Conservation (phyloP, 352 stramenopile genomes). For the Thraustotheca clavata region DNA sequence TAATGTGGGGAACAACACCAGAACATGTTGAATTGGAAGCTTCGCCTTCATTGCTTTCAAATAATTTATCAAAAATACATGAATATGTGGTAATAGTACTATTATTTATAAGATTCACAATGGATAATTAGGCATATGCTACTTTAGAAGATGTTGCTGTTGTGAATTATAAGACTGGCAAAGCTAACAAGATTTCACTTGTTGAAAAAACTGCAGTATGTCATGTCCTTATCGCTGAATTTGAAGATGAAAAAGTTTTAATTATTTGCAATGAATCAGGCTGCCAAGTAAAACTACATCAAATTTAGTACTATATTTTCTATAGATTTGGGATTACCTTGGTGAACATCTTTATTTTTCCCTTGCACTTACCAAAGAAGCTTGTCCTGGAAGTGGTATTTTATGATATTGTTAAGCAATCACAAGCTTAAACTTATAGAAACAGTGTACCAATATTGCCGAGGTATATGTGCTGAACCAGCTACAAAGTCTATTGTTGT, state of each 20-base stretch:
- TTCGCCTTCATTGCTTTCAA: constrained; percentile 3
- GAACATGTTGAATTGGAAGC: not conserved
- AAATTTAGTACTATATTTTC: not conserved
- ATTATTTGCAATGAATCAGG: constrained; percentile 9
- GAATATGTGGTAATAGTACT: constrained; percentile 1
- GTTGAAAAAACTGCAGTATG: constrained; percentile 12
- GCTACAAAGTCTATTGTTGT: not conserved
- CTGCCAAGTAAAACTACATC: not conserved
- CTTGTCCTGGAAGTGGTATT: not conserved
- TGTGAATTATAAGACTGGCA: constrained; percentile 1
- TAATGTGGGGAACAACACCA: not conserved
- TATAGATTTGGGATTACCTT: constrained; percentile 11
- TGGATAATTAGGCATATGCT: constrained; percentile 2
- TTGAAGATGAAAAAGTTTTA: not conserved
- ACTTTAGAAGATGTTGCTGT: constrained; percentile 8
- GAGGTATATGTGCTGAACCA: not conserved
- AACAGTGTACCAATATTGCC: not conserved
- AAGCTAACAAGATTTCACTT: constrained; percentile 7
- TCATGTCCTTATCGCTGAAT: not conserved
- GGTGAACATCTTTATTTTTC: constrained; percentile 19
- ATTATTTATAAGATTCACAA: not conserved
- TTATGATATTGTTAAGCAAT: not conserved
- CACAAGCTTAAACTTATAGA: not conserved
- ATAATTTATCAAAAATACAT: not conserved
- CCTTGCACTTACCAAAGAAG: constrained; percentile 7